These are phyloP conservation scores for Leishmania lainsoni DNA, from an alignment of 208 protist genomes.

Conservation along the genomic window DNA sequence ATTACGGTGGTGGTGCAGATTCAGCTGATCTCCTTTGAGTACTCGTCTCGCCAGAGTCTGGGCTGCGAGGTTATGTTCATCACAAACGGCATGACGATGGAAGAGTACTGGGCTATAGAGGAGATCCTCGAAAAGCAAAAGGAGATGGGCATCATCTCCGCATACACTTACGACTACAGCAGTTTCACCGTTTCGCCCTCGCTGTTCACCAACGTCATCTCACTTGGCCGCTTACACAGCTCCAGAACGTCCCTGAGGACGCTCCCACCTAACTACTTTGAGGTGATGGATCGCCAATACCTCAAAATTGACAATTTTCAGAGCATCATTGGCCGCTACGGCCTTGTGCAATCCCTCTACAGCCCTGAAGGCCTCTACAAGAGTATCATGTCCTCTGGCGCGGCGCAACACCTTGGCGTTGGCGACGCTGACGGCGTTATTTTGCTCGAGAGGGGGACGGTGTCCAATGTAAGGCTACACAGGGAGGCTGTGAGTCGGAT, in stretches of 20 bases:
- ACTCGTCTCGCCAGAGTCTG: slow-evolving; percentile 22
- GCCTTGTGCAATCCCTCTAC: slow-evolving; percentile 51
- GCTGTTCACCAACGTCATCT: slow-evolving; percentile 11
- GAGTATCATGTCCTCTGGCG: slow-evolving; percentile 49
- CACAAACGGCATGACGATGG: neutral
- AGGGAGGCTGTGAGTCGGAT: neutral
- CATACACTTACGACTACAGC: slow-evolving; percentile 25
- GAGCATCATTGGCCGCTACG: slow-evolving; percentile 31
- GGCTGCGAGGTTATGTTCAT: slow-evolving; percentile 40
- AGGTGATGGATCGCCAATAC: slow-evolving; percentile 44
- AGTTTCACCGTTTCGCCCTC: neutral
- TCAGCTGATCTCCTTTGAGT: slow-evolving; percentile 63
- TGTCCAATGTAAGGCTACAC: neutral
- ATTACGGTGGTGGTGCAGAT: slow-evolving; percentile 87
- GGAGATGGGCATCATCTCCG: slow-evolving; percentile 2
- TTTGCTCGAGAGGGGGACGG: neutral
- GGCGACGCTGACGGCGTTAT: slow-evolving; percentile 11
- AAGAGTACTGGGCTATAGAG: slow-evolving; percentile 17
- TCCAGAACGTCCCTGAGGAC: slow-evolving; percentile 9
- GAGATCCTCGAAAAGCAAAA: slow-evolving; percentile 12
- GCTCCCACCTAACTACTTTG: slow-evolving; percentile 66
- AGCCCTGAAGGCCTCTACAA: slow-evolving; percentile 32
- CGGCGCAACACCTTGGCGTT: slow-evolving; percentile 23
- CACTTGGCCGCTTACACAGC: slow-evolving; percentile 41
- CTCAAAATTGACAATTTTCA: slow-evolving; percentile 31